Evolutionary conservation across 129 eudicot species (phyloP), one percentile per base, ranked within the genome.

Genomic region (Apium graveolens): DNA sequence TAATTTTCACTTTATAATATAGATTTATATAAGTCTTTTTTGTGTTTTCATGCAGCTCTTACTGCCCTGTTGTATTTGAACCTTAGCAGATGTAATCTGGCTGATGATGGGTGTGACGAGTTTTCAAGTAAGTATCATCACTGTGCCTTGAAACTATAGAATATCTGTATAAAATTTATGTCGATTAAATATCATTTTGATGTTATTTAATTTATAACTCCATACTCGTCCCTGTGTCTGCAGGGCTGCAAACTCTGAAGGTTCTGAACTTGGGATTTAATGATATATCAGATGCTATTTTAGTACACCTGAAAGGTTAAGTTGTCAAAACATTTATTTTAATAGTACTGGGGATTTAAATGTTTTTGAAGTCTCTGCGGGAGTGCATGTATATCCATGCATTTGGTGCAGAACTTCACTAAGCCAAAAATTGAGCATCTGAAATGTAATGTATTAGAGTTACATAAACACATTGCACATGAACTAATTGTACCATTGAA

Each of bases 251-350:
- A 79, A 83, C 85, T 76, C 68, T 96, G 78, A 92, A 96, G 81
- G 96, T 96, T 60, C 83, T 96, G 27, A 96, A 96, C 80, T 79
- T 96, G 87, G 99, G 92, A 74, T 96, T 96, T 82, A 96, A 89
- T 78, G 93, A 90, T 63, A 84, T 95, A 80, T 77, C 99, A 43
- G 92, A 91, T 86, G 94, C 95, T 31, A 86, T 88, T 78, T 82
- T 96, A 73, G 81, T 85, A 73, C 89, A 96, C 85, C 84, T 96
- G 44, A 92, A 87, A 92, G 99, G 99, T 92, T 62, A 43, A 49
- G 71, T 11, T 55, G 37, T 71, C 20, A 27, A 44, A 17, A 31
- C 12, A 24, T 55, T 32, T 5, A 20, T 2, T 7, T 13, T 72
- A 10, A 11, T 72, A n/a, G 26, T 72, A 17, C 37, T 41, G 16